A percentile compares a stretch with the other conserved stretches of the same genome.
phyloP scores from a whole-genome alignment of 805 yeast species.

The Candida awuae region DNA sequence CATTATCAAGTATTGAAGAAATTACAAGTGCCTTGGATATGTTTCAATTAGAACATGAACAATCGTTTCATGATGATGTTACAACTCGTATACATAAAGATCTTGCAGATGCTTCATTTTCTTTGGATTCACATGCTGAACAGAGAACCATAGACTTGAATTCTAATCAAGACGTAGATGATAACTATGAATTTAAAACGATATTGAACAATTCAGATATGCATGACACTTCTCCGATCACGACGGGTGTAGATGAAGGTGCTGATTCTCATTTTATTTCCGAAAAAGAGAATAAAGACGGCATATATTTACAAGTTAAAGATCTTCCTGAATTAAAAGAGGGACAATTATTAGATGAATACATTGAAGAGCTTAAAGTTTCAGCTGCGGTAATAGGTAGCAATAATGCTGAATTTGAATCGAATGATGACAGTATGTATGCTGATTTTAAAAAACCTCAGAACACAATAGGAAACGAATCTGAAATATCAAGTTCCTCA shows the following conservation, averaged over 20 bases:
- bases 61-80: background rate
- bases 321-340: conserved; percentile 11
- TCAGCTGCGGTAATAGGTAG: background rate
- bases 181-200: no score
- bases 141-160: background rate
- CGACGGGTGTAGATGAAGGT: background rate
- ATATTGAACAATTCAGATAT: background rate
- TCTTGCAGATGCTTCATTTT: background rate
- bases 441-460: background rate
- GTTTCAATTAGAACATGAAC: conserved; percentile 11
- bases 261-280: no score
- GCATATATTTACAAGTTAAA: conserved; percentile 5
- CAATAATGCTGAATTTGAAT: background rate
- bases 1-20: conserved; percentile 15
- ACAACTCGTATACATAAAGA: background rate
- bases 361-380: conserved; percentile 9
- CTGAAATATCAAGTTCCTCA: conserved; percentile 8
- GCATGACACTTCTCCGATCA: no score
- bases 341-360: conserved; percentile 8
- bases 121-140: no score
- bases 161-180: no score
- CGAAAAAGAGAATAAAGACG: background rate
- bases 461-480: background rate
- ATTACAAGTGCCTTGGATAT: conserved; percentile 12
- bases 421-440: background rate